Conservation (phyloP, 2,329 filamentous ascomycete species). For the Talaromyces rugulosus region DNA sequence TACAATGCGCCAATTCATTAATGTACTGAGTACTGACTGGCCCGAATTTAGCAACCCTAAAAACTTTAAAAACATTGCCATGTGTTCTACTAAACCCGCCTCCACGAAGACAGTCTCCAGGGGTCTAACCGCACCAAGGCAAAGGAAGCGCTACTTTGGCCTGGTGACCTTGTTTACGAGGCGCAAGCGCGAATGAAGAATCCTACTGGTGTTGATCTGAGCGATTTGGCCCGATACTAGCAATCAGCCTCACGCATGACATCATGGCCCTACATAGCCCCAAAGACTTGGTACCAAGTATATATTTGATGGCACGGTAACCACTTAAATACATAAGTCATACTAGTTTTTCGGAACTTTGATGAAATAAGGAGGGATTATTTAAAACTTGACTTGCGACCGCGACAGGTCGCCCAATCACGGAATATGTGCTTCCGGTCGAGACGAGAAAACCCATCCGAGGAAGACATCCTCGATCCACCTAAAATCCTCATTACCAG, state of each 20-base stretch:
- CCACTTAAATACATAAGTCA: neutral
- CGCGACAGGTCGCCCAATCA: neutral
- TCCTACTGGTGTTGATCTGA: neutral
- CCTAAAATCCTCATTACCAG: neutral
- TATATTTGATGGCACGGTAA: neutral
- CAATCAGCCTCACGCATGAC: neutral
- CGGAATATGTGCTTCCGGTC: neutral
- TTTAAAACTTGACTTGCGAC: neutral
- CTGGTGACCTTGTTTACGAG: neutral
- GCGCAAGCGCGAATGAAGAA: neutral
- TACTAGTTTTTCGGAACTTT: neutral
- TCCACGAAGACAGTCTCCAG: neutral
- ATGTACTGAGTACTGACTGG: neutral
- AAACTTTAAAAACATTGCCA: neutral
- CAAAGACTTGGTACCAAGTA: neutral
- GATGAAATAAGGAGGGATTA: neutral
- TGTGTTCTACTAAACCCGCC: neutral
- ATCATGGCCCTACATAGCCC: neutral
- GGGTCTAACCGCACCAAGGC: neutral
- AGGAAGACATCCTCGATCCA: neutral
- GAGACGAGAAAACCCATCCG: neutral
- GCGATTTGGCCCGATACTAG: neutral
- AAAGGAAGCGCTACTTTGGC: neutral
- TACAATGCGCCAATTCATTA: neutral
- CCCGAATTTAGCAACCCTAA: neutral